Evolutionary conservation across 148 eudicot species (phyloP).

Genomic region (Hydrangea macrophylla): DNA sequence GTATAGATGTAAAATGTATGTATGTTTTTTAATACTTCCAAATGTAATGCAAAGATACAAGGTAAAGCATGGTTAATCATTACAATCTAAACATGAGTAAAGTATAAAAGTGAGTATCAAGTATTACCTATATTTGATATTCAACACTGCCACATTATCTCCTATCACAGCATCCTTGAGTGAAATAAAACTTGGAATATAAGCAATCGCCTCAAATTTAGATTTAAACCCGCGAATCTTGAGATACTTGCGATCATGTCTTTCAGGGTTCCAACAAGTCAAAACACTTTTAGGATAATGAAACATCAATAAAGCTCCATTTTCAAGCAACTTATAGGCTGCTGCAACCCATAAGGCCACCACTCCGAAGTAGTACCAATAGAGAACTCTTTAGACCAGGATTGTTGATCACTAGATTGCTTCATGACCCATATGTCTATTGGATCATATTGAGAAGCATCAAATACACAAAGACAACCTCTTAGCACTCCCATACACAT

Average conservation of each 20-base stretch:
- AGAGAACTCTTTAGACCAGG: slow-evolving; percentile 17
- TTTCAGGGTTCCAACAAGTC: slow-evolving; percentile 8
- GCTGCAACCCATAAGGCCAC: background rate
- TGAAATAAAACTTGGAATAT: slow-evolving; percentile 18
- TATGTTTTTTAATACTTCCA: too few relatives aligned
- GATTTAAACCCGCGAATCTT: background rate
- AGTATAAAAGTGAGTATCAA: background rate
- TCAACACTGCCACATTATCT: slow-evolving; percentile 8
- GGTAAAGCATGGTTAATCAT: background rate
- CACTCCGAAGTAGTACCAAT: background rate
- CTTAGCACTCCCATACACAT: slow-evolving; percentile 11
- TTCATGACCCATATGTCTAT: slow-evolving; percentile 19
- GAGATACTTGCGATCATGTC: background rate
- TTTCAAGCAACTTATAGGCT: slow-evolving; percentile 12
- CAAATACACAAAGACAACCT: slow-evolving; percentile 11
- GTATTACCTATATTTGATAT: slow-evolving; percentile 10
- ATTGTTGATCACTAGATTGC: slow-evolving; percentile 12
- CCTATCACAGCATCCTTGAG: slow-evolving; percentile 18
- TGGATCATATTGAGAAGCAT: background rate
- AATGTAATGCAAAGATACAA: too few relatives aligned
- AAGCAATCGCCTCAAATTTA: background rate
- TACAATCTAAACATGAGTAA: background rate
- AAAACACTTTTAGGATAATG: background rate
- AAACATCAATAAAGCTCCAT: slow-evolving; percentile 19
- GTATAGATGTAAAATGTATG: too few relatives aligned